Conservation (phyloP, 1,284 basidiomycete genomes). For the Ustilago sp. region DNA sequence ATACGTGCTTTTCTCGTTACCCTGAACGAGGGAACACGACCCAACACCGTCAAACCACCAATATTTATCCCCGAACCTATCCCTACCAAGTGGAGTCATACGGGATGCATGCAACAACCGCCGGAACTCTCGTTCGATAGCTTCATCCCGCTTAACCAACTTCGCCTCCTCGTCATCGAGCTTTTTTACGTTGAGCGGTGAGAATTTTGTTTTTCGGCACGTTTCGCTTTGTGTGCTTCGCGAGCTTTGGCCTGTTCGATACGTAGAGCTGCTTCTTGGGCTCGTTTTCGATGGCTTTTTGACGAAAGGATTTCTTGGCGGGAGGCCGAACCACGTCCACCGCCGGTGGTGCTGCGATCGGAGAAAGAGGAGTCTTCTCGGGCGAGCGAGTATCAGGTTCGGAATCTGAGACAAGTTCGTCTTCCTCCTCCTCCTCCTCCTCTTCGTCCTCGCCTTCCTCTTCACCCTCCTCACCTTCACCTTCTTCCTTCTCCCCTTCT, state of each 20-base stretch:
- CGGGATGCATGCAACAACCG: constrained; percentile 84
- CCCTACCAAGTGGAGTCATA: constrained; percentile 86
- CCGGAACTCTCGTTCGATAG: constrained; percentile 92
- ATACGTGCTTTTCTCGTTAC: constrained; percentile 73
- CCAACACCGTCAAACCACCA: constrained; percentile 99
- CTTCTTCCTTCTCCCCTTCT: background rate
- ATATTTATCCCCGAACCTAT: constrained; percentile 91
- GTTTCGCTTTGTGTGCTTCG: constrained; percentile 57
- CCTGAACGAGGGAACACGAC: constrained; percentile 76
- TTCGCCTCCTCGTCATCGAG: constrained; percentile 82
- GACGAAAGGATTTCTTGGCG: constrained; percentile 65
- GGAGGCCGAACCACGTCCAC: constrained; percentile 15
- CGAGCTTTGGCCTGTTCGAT: constrained; percentile 42
- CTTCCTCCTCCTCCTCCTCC: constrained; percentile 39
- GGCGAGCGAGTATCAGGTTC: constrained; percentile 39
- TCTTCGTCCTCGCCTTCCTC: constrained; percentile 12
- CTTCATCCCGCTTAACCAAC: constrained; percentile 81
- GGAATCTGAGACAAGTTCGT: constrained; percentile 52
- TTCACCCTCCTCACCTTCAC: too few relatives aligned
- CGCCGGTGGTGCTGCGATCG: constrained; percentile 15
- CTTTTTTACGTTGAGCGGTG: constrained; percentile 51
- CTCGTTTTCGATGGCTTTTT: constrained; percentile 63
- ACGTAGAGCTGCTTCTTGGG: constrained; percentile 45
- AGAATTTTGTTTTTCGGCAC: constrained; percentile 59
- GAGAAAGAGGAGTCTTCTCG: constrained; percentile 54